Base-by-base conservation (phyloP, 2,329 filamentous ascomycete genomes). In the Ophiocordyceps camponoti-leonardi region DNA sequence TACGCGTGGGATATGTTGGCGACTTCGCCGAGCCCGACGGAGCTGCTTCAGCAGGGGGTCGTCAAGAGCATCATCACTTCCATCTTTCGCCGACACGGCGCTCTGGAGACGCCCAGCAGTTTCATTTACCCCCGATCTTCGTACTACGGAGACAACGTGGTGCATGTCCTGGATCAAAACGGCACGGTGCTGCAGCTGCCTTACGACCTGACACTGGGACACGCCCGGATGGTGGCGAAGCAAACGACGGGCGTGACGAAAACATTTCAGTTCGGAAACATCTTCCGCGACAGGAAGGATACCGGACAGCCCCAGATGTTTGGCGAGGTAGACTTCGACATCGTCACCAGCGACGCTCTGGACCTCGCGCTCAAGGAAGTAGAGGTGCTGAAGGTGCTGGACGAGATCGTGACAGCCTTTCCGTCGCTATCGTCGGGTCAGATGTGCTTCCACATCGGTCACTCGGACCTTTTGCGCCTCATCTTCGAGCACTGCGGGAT, bases 321-420 rank as follows among this genome's bases (percentile, higher is more conserved):
- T 58, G 83, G 85, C 11, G 92, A 96, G 58, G 88, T 93, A 2
- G 88, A 96, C 59, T 98, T 96, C 59, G 92, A 98, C 62, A 87
- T 98, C 48, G 75, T 94, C n/a, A 90, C 87, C 1, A 75, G 77
- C 41, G 81, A 88, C 53, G 81, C 82, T 1, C 64, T 87, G 6
- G 87, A 96, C 55, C 68, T 94, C 42, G 82, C 87, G 1, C 62
- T 95, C 46, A 93, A 94, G 56, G 92, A 98, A 61, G 90, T 90
- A 0, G 90, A 96, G 61, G 81, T 87, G 0, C 76, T 98, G 53
- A 96, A 95, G 55, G 88, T 96, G 2, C 67, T 96, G 20, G 92
- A 98, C 58, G 92, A 98, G 58, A 83, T 95, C 39, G 74, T 93
- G 16, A 72, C 79, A 43, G 75, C 81, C 6, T 88, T 96, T 50